Evolutionary conservation across 2,329 filamentous ascomycete species (phyloP).

Genomic region (Aspergillus glaucus): DNA sequence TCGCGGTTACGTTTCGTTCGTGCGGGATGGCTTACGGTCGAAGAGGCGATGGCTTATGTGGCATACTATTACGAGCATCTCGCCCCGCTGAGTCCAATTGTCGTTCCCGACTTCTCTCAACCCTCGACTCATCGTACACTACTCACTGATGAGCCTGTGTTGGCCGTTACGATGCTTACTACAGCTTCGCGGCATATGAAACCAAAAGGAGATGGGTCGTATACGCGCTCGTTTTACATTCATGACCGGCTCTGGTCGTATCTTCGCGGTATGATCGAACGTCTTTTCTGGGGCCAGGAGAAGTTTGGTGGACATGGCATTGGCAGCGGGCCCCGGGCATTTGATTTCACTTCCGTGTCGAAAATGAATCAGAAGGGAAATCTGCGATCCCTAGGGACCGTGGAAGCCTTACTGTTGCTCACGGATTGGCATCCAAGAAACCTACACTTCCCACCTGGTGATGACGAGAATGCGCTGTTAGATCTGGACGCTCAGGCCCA

Average conservation of each 20-base stretch:
- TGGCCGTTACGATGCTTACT: conserved; percentile 84
- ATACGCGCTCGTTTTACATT: conserved; percentile 81
- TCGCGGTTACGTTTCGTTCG: conserved; percentile 88
- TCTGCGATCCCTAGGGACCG: conserved; percentile 81
- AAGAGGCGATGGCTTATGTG: conserved; percentile 89
- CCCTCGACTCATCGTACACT: conserved; percentile 74
- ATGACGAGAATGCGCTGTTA: conserved; percentile 59
- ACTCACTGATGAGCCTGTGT: conserved; percentile 83
- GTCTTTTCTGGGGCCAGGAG: conserved; percentile 92
- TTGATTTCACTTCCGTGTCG: conserved; percentile 55
- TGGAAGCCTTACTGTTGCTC: conserved; percentile 87
- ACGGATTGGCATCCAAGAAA: conserved; percentile 97
- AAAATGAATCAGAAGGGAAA: conserved; percentile 60
- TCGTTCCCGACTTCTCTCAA: conserved; percentile 80
- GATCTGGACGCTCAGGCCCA: conserved; percentile 63
- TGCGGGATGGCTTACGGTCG: conserved; percentile 90
- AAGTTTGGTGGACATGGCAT: conserved; percentile 72
- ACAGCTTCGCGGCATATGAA: conserved; percentile 83
- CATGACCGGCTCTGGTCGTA: conserved; percentile 96
- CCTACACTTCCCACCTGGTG: conserved; percentile 77
- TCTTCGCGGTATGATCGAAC: conserved; percentile 87
- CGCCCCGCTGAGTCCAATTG: conserved; percentile 87
- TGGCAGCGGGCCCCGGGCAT: conserved; percentile 59
- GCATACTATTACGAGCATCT: conserved; percentile 93
- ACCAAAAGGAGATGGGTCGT: conserved; percentile 70